These are phyloP conservation scores for Theobroma grandiflorum DNA, from an alignment of 441 rosid species.

Conservation along the genomic window DNA sequence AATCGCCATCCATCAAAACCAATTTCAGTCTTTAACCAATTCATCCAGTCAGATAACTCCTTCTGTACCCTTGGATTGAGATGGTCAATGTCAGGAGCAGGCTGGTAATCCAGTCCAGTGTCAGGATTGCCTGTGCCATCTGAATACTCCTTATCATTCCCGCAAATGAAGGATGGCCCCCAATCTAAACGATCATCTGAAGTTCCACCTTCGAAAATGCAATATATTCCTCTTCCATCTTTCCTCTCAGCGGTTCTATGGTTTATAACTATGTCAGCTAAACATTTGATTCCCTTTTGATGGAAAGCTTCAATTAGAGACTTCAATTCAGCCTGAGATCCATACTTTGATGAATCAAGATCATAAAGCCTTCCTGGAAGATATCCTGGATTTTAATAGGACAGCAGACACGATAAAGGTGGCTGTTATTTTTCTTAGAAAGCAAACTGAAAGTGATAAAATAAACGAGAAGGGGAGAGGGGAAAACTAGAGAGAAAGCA, in stretches of 20 bases:
- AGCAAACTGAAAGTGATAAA: neutral
- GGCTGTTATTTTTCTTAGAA: neutral
- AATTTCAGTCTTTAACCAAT: constrained; percentile 75
- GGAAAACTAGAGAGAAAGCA: neutral
- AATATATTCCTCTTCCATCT: constrained; percentile 70
- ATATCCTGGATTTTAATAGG: constrained; percentile 56
- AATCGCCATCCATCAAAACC: constrained; percentile 90
- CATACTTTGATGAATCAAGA: constrained; percentile 72
- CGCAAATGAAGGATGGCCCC: constrained; percentile 79
- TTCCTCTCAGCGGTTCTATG: constrained; percentile 81
- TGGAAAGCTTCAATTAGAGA: constrained; percentile 58
- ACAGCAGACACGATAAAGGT: neutral
- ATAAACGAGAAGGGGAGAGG: neutral
- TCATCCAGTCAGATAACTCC: constrained; percentile 88
- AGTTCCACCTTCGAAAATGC: constrained; percentile 88
- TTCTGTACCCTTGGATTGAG: constrained; percentile 67
- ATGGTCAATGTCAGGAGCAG: constrained; percentile 88
- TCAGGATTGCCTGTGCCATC: constrained; percentile 78
- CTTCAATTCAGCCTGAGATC: constrained; percentile 62
- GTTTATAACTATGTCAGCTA: constrained; percentile 88
- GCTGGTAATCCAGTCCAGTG: constrained; percentile 49
- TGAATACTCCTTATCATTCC: constrained; percentile 50
- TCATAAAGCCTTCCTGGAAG: constrained; percentile 88
- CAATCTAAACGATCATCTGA: constrained; percentile 77
- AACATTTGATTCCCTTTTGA: constrained; percentile 62